Percentiles rank a stretch among this genome's conserved stretches.
Evolutionary conservation across 176 grass and related monocot genomes (phyloP).

Genomic region (Cenchrus americanus): DNA sequence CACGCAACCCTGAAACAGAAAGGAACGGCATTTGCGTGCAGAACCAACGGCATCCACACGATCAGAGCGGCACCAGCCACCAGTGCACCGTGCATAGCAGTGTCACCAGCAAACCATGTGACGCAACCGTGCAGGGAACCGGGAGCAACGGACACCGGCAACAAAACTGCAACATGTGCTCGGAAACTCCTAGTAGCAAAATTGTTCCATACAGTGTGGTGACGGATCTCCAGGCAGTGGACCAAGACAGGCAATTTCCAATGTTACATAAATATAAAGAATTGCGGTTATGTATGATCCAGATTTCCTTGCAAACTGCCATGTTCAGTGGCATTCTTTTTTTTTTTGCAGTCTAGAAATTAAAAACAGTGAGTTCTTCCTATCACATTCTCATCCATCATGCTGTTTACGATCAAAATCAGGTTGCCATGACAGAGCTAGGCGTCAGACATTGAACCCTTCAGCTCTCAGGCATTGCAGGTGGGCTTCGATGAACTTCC

Average conservation of each 20-base stretch:
- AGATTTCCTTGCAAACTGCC: slow-evolving; percentile 22
- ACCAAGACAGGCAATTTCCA: slow-evolving; percentile 4
- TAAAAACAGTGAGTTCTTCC: slow-evolving; percentile 13
- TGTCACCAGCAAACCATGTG: neutral
- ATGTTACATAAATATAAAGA: slow-evolving; percentile 1
- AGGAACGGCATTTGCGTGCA: neutral
- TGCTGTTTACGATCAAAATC: neutral
- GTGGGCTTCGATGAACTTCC: slow-evolving; percentile 81
- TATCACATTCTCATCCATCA: slow-evolving; percentile 15
- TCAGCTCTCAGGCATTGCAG: slow-evolving; percentile 63
- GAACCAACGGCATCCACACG: slow-evolving; percentile 11
- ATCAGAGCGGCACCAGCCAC: neutral
- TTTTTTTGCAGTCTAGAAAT: slow-evolving; percentile 4
- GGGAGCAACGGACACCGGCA: neutral
- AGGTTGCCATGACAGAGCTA: neutral
- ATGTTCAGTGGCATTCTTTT: neutral
- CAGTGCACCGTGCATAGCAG: neutral
- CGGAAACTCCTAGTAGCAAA: no score
- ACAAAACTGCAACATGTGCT: neutral
- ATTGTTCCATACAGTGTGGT: no score
- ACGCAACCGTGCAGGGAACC: neutral
- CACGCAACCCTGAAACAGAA: slow-evolving; percentile 30
- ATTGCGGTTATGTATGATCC: neutral
- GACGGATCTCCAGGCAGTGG: no score
- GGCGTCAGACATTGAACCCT: slow-evolving; percentile 61